Percentiles rank a stretch among this genome's conserved stretches.
Evolutionary conservation across 805 yeast species (phyloP).

Genomic region (Sugiyamaella qingdaonensis): DNA sequence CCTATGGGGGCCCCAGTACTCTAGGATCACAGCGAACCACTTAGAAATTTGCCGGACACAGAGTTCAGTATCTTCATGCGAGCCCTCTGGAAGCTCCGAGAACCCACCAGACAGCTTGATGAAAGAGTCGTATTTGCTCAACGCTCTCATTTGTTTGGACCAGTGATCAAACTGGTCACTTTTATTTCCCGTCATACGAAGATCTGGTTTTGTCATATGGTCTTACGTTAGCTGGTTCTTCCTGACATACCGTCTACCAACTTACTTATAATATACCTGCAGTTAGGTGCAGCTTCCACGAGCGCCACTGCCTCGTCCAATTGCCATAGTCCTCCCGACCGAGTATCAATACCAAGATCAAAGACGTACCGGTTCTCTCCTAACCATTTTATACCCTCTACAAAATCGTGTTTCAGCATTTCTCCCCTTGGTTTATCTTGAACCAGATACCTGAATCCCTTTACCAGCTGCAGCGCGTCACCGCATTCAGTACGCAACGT

Average conservation of each 20-base stretch:
- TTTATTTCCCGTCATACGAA: conserved; percentile 16
- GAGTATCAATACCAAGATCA: conserved; percentile 43
- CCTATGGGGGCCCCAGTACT: conserved; percentile 32
- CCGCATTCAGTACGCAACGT: conserved; percentile 17
- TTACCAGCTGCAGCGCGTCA: conserved; percentile 21
- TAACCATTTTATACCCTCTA: conserved; percentile 37
- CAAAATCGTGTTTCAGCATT: conserved; percentile 30
- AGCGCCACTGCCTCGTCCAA: conserved; percentile 36
- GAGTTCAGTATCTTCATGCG: neutral
- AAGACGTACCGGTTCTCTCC: conserved; percentile 32
- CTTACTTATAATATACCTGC: conserved; percentile 34
- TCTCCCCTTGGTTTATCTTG: conserved; percentile 42
- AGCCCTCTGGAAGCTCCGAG: conserved; percentile 31
- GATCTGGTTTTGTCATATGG: conserved; percentile 43
- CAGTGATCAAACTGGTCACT: conserved; percentile 14
- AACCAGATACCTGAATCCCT: conserved; percentile 42
- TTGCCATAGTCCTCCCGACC: conserved; percentile 39
- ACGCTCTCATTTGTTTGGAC: conserved; percentile 1
- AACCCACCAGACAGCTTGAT: conserved; percentile 43
- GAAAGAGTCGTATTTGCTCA: conserved; percentile 19
- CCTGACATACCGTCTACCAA: too few relatives aligned
- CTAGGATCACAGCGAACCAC: conserved; percentile 27
- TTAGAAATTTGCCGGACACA: conserved; percentile 7
- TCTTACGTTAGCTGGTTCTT: conserved; percentile 23
- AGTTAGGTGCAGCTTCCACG: conserved; percentile 28